These are phyloP conservation scores for Mariannaea elegans DNA, from an alignment of 2,329 filamentous ascomycete genomes.

Conservation along the genomic window DNA sequence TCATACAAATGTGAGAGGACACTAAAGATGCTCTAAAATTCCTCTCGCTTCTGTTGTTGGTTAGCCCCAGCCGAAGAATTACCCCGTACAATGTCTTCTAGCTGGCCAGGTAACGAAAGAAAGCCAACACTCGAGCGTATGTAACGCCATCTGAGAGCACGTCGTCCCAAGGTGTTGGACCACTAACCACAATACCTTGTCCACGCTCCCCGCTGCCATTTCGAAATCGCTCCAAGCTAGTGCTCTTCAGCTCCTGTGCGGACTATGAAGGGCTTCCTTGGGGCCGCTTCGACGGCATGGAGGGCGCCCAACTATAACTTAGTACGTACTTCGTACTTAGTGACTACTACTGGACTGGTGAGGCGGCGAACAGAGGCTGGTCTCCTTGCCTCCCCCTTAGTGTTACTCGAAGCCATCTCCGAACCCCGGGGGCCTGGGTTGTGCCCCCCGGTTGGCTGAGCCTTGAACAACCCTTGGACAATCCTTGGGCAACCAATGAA, in stretches of 20 bases:
- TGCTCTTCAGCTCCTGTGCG: slow-evolving; percentile 5
- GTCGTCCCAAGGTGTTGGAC: neutral
- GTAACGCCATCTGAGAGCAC: slow-evolving; percentile 6
- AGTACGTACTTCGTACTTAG: too few species aligned
- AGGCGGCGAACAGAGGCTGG: neutral
- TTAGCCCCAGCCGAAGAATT: too few species aligned
- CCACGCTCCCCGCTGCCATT: slow-evolving; percentile 15
- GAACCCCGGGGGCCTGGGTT: slow-evolving; percentile 7
- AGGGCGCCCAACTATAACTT: neutral
- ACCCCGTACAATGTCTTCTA: too few species aligned
- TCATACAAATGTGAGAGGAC: too few species aligned
- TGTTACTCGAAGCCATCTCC: neutral
- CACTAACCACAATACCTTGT: neutral
- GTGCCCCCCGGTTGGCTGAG: slow-evolving; percentile 13
- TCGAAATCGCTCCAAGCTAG: slow-evolving; percentile 9
- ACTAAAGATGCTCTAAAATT: too few species aligned
- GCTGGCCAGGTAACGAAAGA: neutral
- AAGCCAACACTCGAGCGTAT: neutral
- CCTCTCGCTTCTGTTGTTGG: too few species aligned
- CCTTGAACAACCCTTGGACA: slow-evolving; percentile 1
- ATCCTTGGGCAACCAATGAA: slow-evolving; percentile 3
- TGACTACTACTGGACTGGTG: too few species aligned
- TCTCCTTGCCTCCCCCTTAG: neutral
- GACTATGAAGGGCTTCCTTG: too few species aligned
- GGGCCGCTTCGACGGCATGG: neutral